Evolutionary conservation across 2,329 filamentous ascomycete species (phyloP).

Genomic region (Blumeriella jaapii): DNA sequence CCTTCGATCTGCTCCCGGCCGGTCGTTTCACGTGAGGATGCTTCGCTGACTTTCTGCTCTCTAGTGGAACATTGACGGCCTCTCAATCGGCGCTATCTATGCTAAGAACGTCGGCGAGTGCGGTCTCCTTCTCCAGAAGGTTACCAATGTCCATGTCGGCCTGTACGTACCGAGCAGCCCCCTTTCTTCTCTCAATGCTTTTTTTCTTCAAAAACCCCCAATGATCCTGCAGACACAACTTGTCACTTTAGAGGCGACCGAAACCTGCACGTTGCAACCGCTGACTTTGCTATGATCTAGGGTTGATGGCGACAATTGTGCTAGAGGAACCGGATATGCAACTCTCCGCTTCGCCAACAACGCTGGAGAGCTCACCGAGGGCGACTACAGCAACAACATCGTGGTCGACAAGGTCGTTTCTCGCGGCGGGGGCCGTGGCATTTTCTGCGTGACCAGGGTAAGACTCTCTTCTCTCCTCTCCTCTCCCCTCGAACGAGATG

Average conservation of each 20-base stretch:
- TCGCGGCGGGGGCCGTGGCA: conserved; percentile 1
- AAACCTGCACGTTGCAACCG: too few relatives aligned
- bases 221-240: too few relatives aligned
- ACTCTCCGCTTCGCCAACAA: conserved; percentile 4
- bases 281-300: too few relatives aligned
- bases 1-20: too few relatives aligned
- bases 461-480: too few relatives aligned
- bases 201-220: too few relatives aligned
- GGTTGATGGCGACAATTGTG: conserved; percentile 4
- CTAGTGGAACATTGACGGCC: conserved; percentile 6
- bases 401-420: conserved; percentile 2
- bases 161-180: too few relatives aligned
- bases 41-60: too few relatives aligned
- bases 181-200: too few relatives aligned
- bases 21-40: too few relatives aligned
- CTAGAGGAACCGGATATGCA: conserved; percentile 1
- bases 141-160: conserved; percentile 1
- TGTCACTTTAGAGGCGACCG: too few relatives aligned
- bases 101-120: conserved; percentile 2
- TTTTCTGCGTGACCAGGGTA: conserved; percentile 7
- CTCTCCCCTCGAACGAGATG: too few relatives aligned
- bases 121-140: conserved; percentile 3
- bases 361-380: background rate
- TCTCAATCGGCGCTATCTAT: conserved; percentile 2
- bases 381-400: conserved; percentile 1